Base-by-base conservation (phyloP, 2,329 filamentous ascomycete species). In the Trichoderma sp. region DNA sequence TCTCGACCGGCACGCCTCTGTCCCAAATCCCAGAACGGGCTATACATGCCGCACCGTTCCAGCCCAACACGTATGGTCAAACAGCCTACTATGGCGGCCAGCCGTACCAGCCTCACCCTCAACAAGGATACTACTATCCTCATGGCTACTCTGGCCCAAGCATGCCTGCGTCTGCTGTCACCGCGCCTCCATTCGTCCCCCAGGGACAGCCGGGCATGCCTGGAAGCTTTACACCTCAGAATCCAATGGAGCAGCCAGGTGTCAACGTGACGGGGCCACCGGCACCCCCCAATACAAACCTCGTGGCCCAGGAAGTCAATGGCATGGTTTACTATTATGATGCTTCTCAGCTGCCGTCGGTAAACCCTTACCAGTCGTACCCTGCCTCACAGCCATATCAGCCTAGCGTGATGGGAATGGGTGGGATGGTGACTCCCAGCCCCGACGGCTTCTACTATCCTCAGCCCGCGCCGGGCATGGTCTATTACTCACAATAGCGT, bases 311-410 rank as follows among this genome's bases (percentile, higher is more conserved):
- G 83, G 96, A 98, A 85, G 92, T 93, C 78, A 97, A 98, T 79
- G 97, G 97, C 77, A 98, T 97, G 90, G 95, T 98, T 1, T 98
- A 97, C 84, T 99, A 98, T 83, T 95, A 95, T 80, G 94, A 97
- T 81, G 89, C 94, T 8, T 89, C 92, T n/a, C 93, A 95, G 81
- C 86, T 95, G 65, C 86, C 90, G 31, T 85, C 89, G 1, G 86
- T 90, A 77, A 82, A 85, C 66, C 80, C 83, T 24, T 90, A 89
- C 78, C 85, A 86, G 35, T 75, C 85, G 1, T 89, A 88, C 77
- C 85, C 87, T 74, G 81, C 87, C 7, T 83, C 87, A 53, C 89
- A 87, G 75, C 82, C 87, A 74, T 94, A 92, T 80, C 86, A 87
- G 74, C 82, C 86, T 21, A 90, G 88, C 60, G 87, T 91, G 63